Evolutionary conservation across 345 rosid species (phyloP).

Genomic region (Kernera saxatilis): DNA sequence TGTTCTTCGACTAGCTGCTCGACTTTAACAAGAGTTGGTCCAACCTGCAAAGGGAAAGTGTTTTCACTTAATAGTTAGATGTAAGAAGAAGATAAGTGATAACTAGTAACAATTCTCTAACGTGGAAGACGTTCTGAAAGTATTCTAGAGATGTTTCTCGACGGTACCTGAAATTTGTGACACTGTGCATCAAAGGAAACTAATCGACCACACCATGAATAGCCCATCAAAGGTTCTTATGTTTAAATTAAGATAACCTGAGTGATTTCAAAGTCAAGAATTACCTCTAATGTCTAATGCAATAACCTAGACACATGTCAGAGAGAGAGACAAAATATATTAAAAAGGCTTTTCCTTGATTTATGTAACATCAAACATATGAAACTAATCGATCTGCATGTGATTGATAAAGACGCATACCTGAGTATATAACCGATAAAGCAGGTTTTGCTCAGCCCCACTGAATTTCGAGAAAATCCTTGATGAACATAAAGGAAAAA

Average conservation of each 20-base stretch:
- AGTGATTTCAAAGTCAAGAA: neutral
- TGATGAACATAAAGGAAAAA: neutral
- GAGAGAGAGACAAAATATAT: neutral
- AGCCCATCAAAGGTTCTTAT: neutral
- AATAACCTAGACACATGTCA: slow-evolving; percentile 49
- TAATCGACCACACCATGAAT: neutral
- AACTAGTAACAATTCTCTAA: neutral
- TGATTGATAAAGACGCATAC: slow-evolving; percentile 20
- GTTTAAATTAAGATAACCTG: too few species aligned
- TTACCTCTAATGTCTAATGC: slow-evolving; percentile 63
- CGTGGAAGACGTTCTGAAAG: neutral
- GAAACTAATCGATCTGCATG: neutral
- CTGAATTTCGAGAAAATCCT: slow-evolving; percentile 60
- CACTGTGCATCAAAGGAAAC: slow-evolving; percentile 46
- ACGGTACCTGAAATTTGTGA: slow-evolving; percentile 55
- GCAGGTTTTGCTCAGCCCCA: slow-evolving; percentile 40
- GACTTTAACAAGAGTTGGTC: slow-evolving; percentile 53
- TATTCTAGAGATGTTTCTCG: neutral
- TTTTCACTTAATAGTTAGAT: too few species aligned
- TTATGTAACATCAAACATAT: neutral
- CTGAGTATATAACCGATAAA: slow-evolving; percentile 50
- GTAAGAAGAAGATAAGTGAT: neutral
- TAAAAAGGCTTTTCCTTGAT: neutral
- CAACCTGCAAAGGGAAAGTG: slow-evolving; percentile 47
- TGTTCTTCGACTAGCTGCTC: slow-evolving; percentile 78